A percentile compares a stretch with the other conserved stretches of the same genome.
These are phyloP conservation scores for Orbilia blumenaviensis DNA, from an alignment of 2,329 filamentous ascomycete genomes.

Conservation along the genomic window DNA sequence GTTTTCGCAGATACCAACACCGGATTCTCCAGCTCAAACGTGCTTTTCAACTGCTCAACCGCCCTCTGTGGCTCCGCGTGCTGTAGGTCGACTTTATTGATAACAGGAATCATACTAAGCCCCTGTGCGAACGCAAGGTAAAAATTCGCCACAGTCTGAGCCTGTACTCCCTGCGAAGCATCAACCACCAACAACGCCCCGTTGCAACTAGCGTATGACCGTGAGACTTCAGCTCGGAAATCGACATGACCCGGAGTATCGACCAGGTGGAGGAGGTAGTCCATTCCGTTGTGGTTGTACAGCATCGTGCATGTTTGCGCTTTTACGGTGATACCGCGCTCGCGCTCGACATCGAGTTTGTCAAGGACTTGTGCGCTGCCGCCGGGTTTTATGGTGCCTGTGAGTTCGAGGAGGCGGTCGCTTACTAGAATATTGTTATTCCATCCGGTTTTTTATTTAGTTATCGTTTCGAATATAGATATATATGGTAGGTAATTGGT, in stretches of 20 bases:
- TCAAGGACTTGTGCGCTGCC: slow-evolving; percentile 95
- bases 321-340: slow-evolving; percentile 97
- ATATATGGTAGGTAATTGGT: neutral
- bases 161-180: slow-evolving; percentile 86
- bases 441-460: neutral
- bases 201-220: slow-evolving; percentile 94
- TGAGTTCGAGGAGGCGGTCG: slow-evolving; percentile 90
- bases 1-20: slow-evolving; percentile 91
- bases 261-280: slow-evolving; percentile 93
- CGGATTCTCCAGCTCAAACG: slow-evolving; percentile 86
- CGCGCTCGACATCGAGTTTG: slow-evolving; percentile 94
- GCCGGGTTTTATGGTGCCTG: slow-evolving; percentile 87
- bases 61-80: slow-evolving; percentile 88
- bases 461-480: neutral
- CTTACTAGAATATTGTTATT: slow-evolving; percentile 66
- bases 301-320: slow-evolving; percentile 99
- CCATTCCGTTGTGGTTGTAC: slow-evolving; percentile 82
- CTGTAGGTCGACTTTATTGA: slow-evolving; percentile 96
- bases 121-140: slow-evolving; percentile 95
- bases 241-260: slow-evolving; percentile 98
- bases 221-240: slow-evolving; percentile 93
- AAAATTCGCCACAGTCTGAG: slow-evolving; percentile 98
- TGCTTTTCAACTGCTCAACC: slow-evolving; percentile 82
- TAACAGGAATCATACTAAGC: slow-evolving; percentile 83
- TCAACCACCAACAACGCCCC: slow-evolving; percentile 92